phyloP scores from a whole-genome alignment of 176 grass and related monocot genomes.

The Oryza meyeriana region DNA sequence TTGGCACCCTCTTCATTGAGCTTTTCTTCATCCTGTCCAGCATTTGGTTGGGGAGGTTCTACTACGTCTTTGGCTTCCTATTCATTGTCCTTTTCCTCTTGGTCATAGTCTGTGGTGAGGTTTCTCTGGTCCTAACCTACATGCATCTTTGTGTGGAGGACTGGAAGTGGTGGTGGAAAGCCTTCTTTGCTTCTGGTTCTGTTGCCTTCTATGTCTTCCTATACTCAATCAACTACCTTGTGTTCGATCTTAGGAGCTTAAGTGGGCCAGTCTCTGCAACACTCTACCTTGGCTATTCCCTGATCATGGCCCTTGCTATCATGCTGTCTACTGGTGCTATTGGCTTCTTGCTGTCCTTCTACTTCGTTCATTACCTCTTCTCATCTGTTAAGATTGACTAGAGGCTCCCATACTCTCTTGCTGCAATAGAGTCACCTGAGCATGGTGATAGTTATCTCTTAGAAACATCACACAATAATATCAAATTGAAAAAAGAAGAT shows the following conservation, averaged over 20 bases:
- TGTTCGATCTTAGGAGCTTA: constrained; percentile 83
- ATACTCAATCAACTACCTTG: constrained; percentile 79
- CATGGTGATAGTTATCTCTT: constrained; percentile 48
- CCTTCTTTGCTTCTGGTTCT: constrained; percentile 79
- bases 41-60: constrained; percentile 87
- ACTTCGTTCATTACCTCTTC: constrained; percentile 92
- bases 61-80: constrained; percentile 86
- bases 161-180: constrained; percentile 96
- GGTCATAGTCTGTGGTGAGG: constrained; percentile 71
- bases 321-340: constrained; percentile 74
- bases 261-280: constrained; percentile 66
- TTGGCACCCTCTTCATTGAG: constrained; percentile 87
- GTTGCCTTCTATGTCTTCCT: constrained; percentile 78
- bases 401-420: constrained; percentile 19
- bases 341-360: constrained; percentile 81
- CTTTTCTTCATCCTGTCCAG: constrained; percentile 93
- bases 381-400: constrained; percentile 91
- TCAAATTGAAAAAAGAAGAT: constrained; percentile 19
- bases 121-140: constrained; percentile 78
- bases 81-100: constrained; percentile 69
- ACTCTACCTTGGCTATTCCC: constrained; percentile 76
- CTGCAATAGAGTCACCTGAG: constrained; percentile 29
- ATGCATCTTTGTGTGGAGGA: constrained; percentile 87
- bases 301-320: constrained; percentile 81
- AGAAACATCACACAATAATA: constrained; percentile 46